A percentile compares a stretch with the other conserved stretches of the same genome.
Conservation (phyloP, 441 rosid genomes). For the Erysimum pusillum region DNA sequence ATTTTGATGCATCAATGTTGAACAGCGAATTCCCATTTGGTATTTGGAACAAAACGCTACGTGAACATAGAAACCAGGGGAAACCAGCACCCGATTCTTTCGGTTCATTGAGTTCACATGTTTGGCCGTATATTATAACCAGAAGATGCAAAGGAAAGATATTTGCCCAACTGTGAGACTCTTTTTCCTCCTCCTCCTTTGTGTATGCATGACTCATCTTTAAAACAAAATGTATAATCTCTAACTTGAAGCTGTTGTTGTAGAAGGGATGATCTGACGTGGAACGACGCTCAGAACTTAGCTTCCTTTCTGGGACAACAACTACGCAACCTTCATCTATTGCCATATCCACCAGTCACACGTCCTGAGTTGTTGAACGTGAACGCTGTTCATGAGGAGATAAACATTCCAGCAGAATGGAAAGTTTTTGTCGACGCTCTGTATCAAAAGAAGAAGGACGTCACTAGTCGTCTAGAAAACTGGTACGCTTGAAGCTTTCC, state of each 20-base stretch:
- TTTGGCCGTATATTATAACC: slow-evolving; percentile 92
- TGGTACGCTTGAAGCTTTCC: slow-evolving; percentile 55
- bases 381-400: slow-evolving; percentile 41
- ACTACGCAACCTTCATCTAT: slow-evolving; percentile 76
- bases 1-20: slow-evolving; percentile 51
- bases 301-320: slow-evolving; percentile 90
- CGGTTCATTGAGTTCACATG: slow-evolving; percentile 52
- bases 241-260: slow-evolving; percentile 39
- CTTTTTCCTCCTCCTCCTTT: background rate
- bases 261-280: slow-evolving; percentile 83
- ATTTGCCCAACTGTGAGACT: slow-evolving; percentile 84
- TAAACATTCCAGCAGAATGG: slow-evolving; percentile 79
- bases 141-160: slow-evolving; percentile 93
- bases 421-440: slow-evolving; percentile 63
- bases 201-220: background rate
- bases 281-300: slow-evolving; percentile 69
- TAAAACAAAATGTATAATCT: slow-evolving; percentile 22
- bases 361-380: slow-evolving; percentile 49
- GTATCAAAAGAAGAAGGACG: slow-evolving; percentile 63
- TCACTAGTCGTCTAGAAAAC: slow-evolving; percentile 61
- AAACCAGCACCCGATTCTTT: slow-evolving; percentile 50
- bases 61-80: slow-evolving; percentile 66
- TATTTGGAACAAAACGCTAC: slow-evolving; percentile 80
- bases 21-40: slow-evolving; percentile 73
- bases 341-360: slow-evolving; percentile 74